Conservation (phyloP, 2,329 filamentous ascomycete genomes). For the Annulohypoxylon truncatum region DNA sequence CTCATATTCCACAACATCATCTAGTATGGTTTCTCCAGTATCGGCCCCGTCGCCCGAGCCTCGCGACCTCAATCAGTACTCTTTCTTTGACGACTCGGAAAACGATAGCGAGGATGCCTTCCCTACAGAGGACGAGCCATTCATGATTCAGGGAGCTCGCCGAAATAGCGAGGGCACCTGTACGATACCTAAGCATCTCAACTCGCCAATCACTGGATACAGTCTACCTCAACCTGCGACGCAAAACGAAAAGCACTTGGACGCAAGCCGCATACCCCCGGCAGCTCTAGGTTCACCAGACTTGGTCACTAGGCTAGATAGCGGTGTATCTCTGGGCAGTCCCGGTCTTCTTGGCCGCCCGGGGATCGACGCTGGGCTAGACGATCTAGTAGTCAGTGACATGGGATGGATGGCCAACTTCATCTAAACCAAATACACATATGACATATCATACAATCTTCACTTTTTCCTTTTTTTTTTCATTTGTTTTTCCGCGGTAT, state of each 20-base stretch:
- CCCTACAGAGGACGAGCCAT: slow-evolving; percentile 53
- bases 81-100: slow-evolving; percentile 61
- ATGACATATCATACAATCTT: not conserved
- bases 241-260: slow-evolving; percentile 45
- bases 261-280: slow-evolving; percentile 25
- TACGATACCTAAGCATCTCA: slow-evolving; percentile 35
- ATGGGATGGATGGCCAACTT: slow-evolving; percentile 64
- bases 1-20: slow-evolving; percentile 46
- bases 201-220: slow-evolving; percentile 55
- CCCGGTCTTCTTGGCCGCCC: slow-evolving; percentile 46
- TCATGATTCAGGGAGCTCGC: slow-evolving; percentile 44
- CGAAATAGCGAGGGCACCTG: slow-evolving; percentile 42
- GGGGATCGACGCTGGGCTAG: slow-evolving; percentile 50
- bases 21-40: slow-evolving; percentile 50
- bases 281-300: slow-evolving; percentile 46
- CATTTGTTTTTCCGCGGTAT: slow-evolving; percentile 6
- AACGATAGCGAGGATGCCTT: slow-evolving; percentile 55
- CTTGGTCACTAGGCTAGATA: slow-evolving; percentile 47
- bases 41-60: slow-evolving; percentile 53
- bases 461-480: not conserved
- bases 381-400: slow-evolving; percentile 56
- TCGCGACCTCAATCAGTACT: slow-evolving; percentile 54
- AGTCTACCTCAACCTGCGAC: slow-evolving; percentile 57
- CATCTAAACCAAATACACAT: slow-evolving; percentile 54
- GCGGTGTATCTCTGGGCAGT: slow-evolving; percentile 42